phyloP scores from a whole-genome alignment of 805 yeast species.

The Cyberlindnera sargentensis region DNA sequence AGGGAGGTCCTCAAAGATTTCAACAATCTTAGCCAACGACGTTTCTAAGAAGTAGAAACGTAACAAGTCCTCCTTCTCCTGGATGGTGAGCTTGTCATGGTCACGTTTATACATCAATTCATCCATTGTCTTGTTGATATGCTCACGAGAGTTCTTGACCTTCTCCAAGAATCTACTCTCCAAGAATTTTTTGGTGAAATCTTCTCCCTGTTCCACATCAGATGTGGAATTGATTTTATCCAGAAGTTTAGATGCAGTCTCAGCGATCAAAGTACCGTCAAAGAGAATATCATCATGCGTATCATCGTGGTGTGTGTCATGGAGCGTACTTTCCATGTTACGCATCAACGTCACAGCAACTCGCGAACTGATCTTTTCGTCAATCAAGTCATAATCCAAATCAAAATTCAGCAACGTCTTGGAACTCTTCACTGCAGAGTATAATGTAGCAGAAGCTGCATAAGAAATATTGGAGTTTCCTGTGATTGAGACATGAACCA shows the following conservation, averaged over 20 bases:
- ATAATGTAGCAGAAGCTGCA: slow-evolving; percentile 55
- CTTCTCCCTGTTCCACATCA: slow-evolving; percentile 21
- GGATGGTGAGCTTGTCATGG: slow-evolving; percentile 38
- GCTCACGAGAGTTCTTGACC: slow-evolving; percentile 30
- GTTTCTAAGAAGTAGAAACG: slow-evolving; percentile 64
- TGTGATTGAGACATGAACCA: slow-evolving; percentile 61
- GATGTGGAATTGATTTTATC: slow-evolving; percentile 28
- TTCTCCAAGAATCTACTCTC: slow-evolving; percentile 35
- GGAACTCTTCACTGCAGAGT: slow-evolving; percentile 62
- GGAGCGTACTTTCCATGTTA: slow-evolving; percentile 59
- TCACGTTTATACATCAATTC: slow-evolving; percentile 53
- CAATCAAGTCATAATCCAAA: slow-evolving; percentile 54
- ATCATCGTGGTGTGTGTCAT: slow-evolving; percentile 26
- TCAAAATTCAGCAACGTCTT: slow-evolving; percentile 61
- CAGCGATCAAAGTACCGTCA: slow-evolving; percentile 69
- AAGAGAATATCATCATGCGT: slow-evolving; percentile 56
- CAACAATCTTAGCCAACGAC: slow-evolving; percentile 50
- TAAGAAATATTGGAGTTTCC: slow-evolving; percentile 57
- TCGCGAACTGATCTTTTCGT: slow-evolving; percentile 57
- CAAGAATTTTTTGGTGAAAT: slow-evolving; percentile 30
- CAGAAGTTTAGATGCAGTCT: slow-evolving; percentile 62
- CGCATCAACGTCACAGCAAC: slow-evolving; percentile 76
- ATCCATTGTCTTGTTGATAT: slow-evolving; percentile 43
- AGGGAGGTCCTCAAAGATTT: slow-evolving; percentile 23
- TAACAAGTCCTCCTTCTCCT: slow-evolving; percentile 71